Evolutionary conservation across 2,329 filamentous ascomycete genomes (phyloP), one percentile per base, ranked within the genome.

Genomic region (Colletotrichum ledebouriae): DNA sequence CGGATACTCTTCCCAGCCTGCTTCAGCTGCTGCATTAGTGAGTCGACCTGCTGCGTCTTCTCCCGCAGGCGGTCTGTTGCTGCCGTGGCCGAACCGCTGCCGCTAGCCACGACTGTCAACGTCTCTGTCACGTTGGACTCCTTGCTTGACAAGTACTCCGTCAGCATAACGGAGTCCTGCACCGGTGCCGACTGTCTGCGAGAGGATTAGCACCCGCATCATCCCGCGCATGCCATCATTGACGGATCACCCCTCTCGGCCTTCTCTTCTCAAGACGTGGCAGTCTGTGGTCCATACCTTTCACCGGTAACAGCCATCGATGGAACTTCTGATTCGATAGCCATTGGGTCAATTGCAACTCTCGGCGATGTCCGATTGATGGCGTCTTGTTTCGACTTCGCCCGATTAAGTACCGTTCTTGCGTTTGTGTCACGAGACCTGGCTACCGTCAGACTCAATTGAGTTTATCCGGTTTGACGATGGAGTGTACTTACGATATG

Each of bases 241-340:
- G 50, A 63, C 7, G 49, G 44, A 25, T 33, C 39, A 17, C 37
- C 37, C 25, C 20, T 37, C 20, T 34, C 37, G 2, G 15, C 29
- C 57, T 57, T 49, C 41, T 50, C 63, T 41, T 46, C 42, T 4
- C 37, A 41, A 47, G 56, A 71, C 69, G 69, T 71, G 69, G 69
- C 69, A 71, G 20, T 25, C 29, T 50, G 20, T 42, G 33, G 22
- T 25, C 65, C 69, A 70, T 70, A 70, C 62, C 69, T 63, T 67
- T 70, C 55, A 70, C 69, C 62, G 52, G 67, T 67, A 39, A 60
- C 42, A n/a, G 39, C 50, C 47, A 63, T 69, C 15, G 61, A 59
- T 5, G 47, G 41, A 4, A 12, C 22, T 22, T 34, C 59, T 41
- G 55, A 53, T 56, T 58, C 13, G 20, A 42, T 10, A 17, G 22